Evolutionary conservation across 768 basidiomycete species (phyloP).

Genomic region (Hypholoma fasciculare): DNA sequence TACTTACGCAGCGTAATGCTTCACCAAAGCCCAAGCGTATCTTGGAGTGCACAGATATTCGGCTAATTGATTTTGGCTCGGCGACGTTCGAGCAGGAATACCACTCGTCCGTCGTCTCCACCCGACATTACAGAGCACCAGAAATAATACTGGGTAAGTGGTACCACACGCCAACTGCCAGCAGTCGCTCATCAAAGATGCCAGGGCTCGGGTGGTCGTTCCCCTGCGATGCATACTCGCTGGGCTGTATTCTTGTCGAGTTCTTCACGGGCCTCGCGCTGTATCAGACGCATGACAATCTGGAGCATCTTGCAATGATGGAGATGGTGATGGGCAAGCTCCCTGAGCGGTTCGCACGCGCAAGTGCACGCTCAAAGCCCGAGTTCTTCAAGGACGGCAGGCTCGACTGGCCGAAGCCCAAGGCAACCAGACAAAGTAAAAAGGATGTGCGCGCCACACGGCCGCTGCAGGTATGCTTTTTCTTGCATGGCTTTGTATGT

Average conservation of each 20-base stretch:
- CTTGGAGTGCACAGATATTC: slow-evolving; percentile 86
- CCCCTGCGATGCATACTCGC: slow-evolving; percentile 97
- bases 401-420: slow-evolving; percentile 91
- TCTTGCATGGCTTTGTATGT: slow-evolving; percentile 1
- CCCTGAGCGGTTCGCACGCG: slow-evolving; percentile 81
- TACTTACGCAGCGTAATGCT: slow-evolving; percentile 53
- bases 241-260: slow-evolving; percentile 98
- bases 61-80: slow-evolving; percentile 97
- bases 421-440: slow-evolving; percentile 85
- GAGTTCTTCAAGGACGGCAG: slow-evolving; percentile 91
- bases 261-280: slow-evolving; percentile 97
- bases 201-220: slow-evolving; percentile 96
- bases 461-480: slow-evolving; percentile 59
- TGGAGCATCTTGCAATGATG: slow-evolving; percentile 99
- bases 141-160: slow-evolving; percentile 94
- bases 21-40: slow-evolving; percentile 73
- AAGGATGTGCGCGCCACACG: slow-evolving; percentile 91
- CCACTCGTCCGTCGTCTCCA: slow-evolving; percentile 97
- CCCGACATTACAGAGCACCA: slow-evolving; percentile 97
- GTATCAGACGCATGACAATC: slow-evolving; percentile 99
- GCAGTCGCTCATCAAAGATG: slow-evolving; percentile 13
- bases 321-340: slow-evolving; percentile 99
- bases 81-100: slow-evolving; percentile 98
- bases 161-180: neutral
- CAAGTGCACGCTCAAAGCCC: slow-evolving; percentile 77